Base-by-base conservation (phyloP, 2,329 filamentous ascomycete species). In the Microdochium trichocladiopsis region DNA sequence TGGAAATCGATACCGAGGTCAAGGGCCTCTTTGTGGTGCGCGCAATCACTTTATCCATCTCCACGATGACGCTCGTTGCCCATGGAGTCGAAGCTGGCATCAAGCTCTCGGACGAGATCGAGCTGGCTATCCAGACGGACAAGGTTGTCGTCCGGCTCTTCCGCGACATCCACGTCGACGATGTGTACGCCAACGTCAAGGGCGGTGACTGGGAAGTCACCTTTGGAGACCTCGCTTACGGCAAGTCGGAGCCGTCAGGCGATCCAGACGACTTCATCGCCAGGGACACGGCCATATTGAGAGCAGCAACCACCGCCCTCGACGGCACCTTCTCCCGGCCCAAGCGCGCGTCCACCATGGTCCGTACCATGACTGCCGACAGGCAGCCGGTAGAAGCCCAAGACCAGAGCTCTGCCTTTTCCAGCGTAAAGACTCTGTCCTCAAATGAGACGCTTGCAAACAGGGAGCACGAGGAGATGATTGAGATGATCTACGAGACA, bases 101-200 rank as follows among this genome's bases (percentile, higher is more conserved):
- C 58, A 78, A 76, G 56, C 60, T 79, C 4, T 70, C 72, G 6
- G 71, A 77, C 45, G 77, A 79, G 48, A 74, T 79, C 53, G 78
- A 81, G 59, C 60, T 81, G 14, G 74, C 76, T 1, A 72, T 80
- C 47, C 72, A 74, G 53, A 70, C 68, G 2, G 76, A 80, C 49
- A 69, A 74, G 52, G 74, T 78, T 2, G 68, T 63, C 4, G 70
- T 80, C 21, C 65, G 64, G 2, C 62, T 81, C 0, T 77, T 80
- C 56, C 65, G 78, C 37, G 64, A 69, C 4, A 75, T 80, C 31
- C 69, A 74, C n/a, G 69, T 80, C 31, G 72, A 72, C 4, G 74
- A 80, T 54, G 74, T 78, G 11, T 80, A 73, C 58, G 74, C 70
- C n/a, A 79, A 78, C 58, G 60, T 79, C 48, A 80, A 80, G 59